Evolutionary conservation across 73 alveolate species (phyloP).

Genomic region (Urostyla sp.): DNA sequence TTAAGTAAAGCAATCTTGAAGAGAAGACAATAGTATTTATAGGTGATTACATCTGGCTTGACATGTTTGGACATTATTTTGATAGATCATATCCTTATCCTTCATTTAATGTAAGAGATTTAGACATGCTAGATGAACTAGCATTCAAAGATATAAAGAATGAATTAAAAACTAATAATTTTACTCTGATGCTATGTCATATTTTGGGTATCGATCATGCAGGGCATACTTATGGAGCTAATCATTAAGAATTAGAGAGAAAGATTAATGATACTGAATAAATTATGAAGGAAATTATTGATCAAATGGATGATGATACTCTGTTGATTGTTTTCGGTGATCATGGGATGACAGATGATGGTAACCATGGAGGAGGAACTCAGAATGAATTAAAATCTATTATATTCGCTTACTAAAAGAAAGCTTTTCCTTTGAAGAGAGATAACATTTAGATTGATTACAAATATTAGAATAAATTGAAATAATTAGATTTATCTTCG

Average conservation of each 20-base stretch:
- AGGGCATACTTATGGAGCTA: constrained; percentile 73
- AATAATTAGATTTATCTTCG: constrained; percentile 18
- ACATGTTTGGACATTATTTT: constrained; percentile 60
- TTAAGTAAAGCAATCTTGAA: constrained; percentile 32
- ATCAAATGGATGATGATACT: constrained; percentile 59
- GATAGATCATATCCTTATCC: constrained; percentile 60
- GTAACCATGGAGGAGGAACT: constrained; percentile 84
- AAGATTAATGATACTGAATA: constrained; percentile 66
- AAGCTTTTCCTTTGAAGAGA: neutral
- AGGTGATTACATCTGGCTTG: constrained; percentile 85
- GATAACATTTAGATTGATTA: neutral
- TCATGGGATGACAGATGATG: constrained; percentile 88
- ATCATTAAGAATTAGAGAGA: constrained; percentile 54
- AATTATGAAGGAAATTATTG: constrained; percentile 43
- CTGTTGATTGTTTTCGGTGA: constrained; percentile 74
- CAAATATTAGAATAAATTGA: neutral
- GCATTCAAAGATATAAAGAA: constrained; percentile 16
- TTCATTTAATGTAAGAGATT: constrained; percentile 71
- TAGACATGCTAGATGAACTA: constrained; percentile 70
- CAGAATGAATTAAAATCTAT: constrained; percentile 51
- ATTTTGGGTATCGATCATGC: constrained; percentile 87
- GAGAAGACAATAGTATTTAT: constrained; percentile 51
- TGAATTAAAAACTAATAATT: neutral
- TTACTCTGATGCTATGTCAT: constrained; percentile 66
- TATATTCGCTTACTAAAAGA: constrained; percentile 67